Base-by-base conservation (phyloP, 116 monocot genomes). In the Iris pallida region DNA sequence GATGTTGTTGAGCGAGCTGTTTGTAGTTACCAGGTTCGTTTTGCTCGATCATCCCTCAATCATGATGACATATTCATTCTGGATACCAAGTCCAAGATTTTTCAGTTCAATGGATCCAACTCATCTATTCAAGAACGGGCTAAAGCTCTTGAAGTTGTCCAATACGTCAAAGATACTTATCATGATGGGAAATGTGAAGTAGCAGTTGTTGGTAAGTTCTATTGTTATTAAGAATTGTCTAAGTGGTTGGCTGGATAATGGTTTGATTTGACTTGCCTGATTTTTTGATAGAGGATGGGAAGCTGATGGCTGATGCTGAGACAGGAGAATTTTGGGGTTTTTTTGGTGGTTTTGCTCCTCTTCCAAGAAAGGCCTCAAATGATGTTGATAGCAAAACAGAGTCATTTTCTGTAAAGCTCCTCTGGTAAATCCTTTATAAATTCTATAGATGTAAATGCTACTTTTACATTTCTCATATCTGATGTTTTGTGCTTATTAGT, bases 61-160 rank as follows among this genome's bases (percentile, higher is more conserved):
- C 98, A 98, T 72, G 98, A 98, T 73, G 88, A 90, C 54, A 85
- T 98, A 60, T 98, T 98, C 73, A 90, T 98, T 77, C 68, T 98
- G 77, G 98, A 98, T 79, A 98, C 93, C 7, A 86, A 90, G 57
- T 75, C 79, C 48, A 98, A 93, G 70, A 90, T 98, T 68, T 98
- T 93, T 73, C 98, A 98, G 84, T 98, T 98, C 68, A 98, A 90
- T 77, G 98, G 98, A 16, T 88, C 88, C 47, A 93, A 90, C 78
- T 86, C 98, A 17, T 86, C 84, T 63, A 93, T 93, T 82, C 98
- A 98, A 81, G 98, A 98, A 65, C 81, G 98, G 65, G 98, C 93
- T 61, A 98, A 93, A 82, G 90, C 98, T 72, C 98, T 98, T 76
- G 98, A 98, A 72, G 98, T 98, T 76, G 93, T 98, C 19, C 93